Percentiles rank a stretch among this genome's conserved stretches.
These are phyloP conservation scores for Lippia alba DNA, from an alignment of 305 asterid species.

Conservation along the genomic window DNA sequence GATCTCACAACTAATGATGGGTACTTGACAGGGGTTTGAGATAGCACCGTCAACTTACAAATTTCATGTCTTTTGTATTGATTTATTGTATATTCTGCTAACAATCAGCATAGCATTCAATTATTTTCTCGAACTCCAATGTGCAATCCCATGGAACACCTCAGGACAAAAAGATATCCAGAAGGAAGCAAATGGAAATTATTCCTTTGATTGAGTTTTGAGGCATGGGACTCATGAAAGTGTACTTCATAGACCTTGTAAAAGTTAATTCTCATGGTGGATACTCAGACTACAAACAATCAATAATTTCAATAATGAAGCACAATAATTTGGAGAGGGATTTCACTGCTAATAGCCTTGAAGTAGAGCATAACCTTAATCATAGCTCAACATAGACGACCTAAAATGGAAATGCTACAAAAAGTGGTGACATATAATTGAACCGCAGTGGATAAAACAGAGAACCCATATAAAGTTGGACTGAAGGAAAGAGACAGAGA, in stretches of 20 bases:
- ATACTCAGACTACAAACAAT: constrained; percentile 22
- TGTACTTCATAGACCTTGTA: neutral
- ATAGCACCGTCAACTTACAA: constrained; percentile 2
- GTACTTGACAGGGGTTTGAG: constrained; percentile 18
- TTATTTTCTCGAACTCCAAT: constrained; percentile 11
- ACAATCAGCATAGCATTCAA: constrained; percentile 7
- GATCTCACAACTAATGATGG: constrained; percentile 9
- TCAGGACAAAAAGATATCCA: neutral
- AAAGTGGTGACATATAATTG: constrained; percentile 26
- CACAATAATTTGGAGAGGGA: constrained; percentile 12
- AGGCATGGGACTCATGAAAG: constrained; percentile 1
- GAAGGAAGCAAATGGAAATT: constrained; percentile 2
- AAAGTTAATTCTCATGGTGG: constrained; percentile 8
- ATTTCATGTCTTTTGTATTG: neutral
- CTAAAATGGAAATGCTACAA: constrained; percentile 15
- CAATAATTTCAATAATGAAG: neutral
- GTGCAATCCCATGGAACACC: constrained; percentile 12
- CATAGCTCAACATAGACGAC: constrained; percentile 20
- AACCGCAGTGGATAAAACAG: constrained; percentile 19
- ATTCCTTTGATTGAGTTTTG: neutral
- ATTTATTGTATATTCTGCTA: neutral
- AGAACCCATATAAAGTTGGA: constrained; percentile 17
- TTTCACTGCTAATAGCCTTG: constrained; percentile 8
- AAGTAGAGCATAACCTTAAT: constrained; percentile 28
- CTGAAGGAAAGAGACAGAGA: constrained; percentile 29